Conservation (phyloP, 495 filamentous ascomycete species). For the Penicillium alfredii region DNA sequence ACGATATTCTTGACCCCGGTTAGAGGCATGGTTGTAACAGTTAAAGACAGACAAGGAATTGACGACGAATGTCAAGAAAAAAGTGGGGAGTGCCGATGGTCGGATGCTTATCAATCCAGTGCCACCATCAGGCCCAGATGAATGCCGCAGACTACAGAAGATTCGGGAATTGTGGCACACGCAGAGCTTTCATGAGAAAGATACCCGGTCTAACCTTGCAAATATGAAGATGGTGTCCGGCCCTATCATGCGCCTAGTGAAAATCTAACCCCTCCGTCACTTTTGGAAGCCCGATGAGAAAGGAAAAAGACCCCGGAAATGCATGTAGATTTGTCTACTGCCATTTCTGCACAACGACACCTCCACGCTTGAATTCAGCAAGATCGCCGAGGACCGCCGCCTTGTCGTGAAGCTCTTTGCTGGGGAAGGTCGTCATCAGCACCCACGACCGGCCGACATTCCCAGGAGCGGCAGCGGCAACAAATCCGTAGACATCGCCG, state of each 20-base stretch:
- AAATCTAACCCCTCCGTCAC: too few species aligned
- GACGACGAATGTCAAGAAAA: slow-evolving; percentile 6
- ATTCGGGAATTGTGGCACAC: too few species aligned
- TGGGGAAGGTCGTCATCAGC: slow-evolving; percentile 93
- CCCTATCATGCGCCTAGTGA: too few species aligned
- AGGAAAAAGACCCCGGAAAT: too few species aligned
- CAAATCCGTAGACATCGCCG: slow-evolving; percentile 84
- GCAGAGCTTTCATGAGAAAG: too few species aligned
- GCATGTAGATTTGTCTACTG: too few species aligned
- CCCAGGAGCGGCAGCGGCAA: slow-evolving; percentile 60
- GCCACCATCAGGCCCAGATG: slow-evolving; percentile 8
- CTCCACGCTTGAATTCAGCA: slow-evolving; percentile 74
- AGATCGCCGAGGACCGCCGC: slow-evolving; percentile 63
- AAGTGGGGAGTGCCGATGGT: slow-evolving; percentile 28
- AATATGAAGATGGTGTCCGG: too few species aligned
- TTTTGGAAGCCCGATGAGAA: too few species aligned
- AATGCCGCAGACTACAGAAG: not conserved
- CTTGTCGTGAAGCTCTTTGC: slow-evolving; percentile 81
- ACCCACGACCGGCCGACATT: slow-evolving; percentile 62
- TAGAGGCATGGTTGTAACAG: slow-evolving; percentile 36
- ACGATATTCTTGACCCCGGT: slow-evolving; percentile 49
- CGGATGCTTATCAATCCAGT: slow-evolving; percentile 43
- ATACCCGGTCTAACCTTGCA: too few species aligned
- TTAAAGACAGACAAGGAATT: slow-evolving; percentile 4
- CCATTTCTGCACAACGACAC: slow-evolving; percentile 89